A percentile compares a stretch with the other conserved stretches of the same genome.
These are phyloP conservation scores for Silene uniflora DNA, from an alignment of 148 eudicot genomes.

Conservation along the genomic window DNA sequence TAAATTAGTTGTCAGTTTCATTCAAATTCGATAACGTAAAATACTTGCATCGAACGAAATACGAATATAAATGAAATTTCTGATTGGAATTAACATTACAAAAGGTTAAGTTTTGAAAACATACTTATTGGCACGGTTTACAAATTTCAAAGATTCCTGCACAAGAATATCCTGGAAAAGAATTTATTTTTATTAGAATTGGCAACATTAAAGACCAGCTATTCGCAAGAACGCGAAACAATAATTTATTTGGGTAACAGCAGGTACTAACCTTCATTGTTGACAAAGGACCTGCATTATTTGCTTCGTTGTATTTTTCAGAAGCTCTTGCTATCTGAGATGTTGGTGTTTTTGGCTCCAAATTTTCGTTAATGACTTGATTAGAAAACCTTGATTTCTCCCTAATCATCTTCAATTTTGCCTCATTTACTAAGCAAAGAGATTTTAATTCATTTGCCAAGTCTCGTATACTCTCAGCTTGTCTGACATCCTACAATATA, in stretches of 20 bases:
- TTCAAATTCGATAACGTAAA: not conserved
- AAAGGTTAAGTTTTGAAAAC: conserved; percentile 16
- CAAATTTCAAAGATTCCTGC: conserved; percentile 50
- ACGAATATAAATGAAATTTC: too few species aligned
- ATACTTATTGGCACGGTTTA: conserved; percentile 86
- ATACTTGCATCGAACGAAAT: too few species aligned
- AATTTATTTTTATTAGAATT: not conserved
- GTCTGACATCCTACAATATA: conserved; percentile 18
- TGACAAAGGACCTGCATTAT: conserved; percentile 47
- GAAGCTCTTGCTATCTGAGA: not conserved
- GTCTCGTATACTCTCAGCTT: conserved; percentile 41
- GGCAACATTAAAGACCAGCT: conserved; percentile 3
- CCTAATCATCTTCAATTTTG: conserved; percentile 31
- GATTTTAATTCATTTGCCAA: conserved; percentile 57
- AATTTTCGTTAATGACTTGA: conserved; percentile 29
- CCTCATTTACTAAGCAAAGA: conserved; percentile 49
- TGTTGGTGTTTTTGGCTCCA: conserved; percentile 22
- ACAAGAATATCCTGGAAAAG: conserved; percentile 64
- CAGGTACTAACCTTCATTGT: conserved; percentile 57
- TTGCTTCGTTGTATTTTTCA: conserved; percentile 30
- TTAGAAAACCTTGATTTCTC: conserved; percentile 28
- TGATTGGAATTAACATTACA: not conserved
- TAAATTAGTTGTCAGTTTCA: not conserved
- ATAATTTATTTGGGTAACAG: not conserved
- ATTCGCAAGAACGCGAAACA: not conserved